Conservation (phyloP, 129 eudicot species). For the Centella asiatica region DNA sequence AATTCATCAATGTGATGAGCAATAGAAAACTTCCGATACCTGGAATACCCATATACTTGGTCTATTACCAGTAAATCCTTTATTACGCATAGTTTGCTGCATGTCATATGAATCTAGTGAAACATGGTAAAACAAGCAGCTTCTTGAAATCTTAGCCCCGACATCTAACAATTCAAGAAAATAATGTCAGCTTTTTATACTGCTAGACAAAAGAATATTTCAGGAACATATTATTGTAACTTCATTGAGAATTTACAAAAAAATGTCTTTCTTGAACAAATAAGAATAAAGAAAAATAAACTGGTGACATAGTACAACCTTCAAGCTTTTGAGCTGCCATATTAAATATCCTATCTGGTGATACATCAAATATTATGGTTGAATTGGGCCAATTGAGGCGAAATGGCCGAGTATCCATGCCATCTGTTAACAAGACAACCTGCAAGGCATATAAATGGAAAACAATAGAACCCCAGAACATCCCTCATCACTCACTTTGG, state of each 20-base stretch:
- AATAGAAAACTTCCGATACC: constrained; percentile 33
- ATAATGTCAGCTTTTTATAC: constrained; percentile 26
- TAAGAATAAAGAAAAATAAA: not conserved
- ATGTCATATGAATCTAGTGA: constrained; percentile 66
- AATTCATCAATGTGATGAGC: not conserved
- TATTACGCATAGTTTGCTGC: constrained; percentile 43
- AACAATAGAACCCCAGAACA: constrained; percentile 4
- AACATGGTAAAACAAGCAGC: constrained; percentile 66
- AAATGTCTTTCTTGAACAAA: not conserved
- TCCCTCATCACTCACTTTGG: not conserved
- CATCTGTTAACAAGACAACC: constrained; percentile 96
- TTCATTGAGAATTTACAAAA: not conserved
- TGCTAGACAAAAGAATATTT: constrained; percentile 2
- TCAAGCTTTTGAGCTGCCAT: constrained; percentile 50
- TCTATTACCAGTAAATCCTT: constrained; percentile 73
- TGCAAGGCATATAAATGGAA: constrained; percentile 20
- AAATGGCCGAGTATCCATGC: constrained; percentile 91
- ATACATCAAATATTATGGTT: constrained; percentile 65
- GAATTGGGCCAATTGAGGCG: constrained; percentile 77
- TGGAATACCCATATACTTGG: constrained; percentile 77
- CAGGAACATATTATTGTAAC: not conserved
- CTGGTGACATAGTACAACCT: constrained; percentile 34
- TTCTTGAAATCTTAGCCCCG: constrained; percentile 70
- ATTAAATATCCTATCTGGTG: constrained; percentile 53
- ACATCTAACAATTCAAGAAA: constrained; percentile 47